Conservation (phyloP, 176 grass and related monocot genomes). For the Oryza longistaminata region DNA sequence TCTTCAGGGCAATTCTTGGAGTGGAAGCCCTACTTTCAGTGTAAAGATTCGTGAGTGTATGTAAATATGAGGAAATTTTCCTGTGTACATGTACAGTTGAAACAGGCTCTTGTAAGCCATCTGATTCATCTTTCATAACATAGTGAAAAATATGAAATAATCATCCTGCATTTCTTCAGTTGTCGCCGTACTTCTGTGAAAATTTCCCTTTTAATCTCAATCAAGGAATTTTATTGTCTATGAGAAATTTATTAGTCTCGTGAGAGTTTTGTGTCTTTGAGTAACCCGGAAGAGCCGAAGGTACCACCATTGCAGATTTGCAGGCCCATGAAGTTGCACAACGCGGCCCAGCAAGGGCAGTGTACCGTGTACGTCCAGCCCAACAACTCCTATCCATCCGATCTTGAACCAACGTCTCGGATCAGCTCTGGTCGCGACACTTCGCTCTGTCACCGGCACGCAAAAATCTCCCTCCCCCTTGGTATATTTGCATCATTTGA, state of each 20-base stretch:
- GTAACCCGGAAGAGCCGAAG: too few species aligned
- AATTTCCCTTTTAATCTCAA: not conserved
- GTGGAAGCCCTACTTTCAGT: slow-evolving; percentile 37
- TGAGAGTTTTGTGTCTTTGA: too few species aligned
- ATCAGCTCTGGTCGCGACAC: not conserved
- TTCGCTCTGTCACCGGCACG: not conserved
- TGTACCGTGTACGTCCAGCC: too few species aligned
- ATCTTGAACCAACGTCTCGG: not conserved
- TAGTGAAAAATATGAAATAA: slow-evolving; percentile 11
- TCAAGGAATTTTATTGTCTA: too few species aligned
- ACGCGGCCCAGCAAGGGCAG: not conserved
- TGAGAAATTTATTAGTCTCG: too few species aligned
- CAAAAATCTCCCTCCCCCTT: slow-evolving; percentile 56
- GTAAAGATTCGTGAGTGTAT: slow-evolving; percentile 26
- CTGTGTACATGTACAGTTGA: slow-evolving; percentile 40
- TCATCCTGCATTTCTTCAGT: not conserved
- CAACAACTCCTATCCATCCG: not conserved
- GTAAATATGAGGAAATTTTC: slow-evolving; percentile 52
- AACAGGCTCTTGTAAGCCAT: slow-evolving; percentile 4
- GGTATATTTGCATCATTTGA: slow-evolving; percentile 81
- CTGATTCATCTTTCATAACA: slow-evolving; percentile 26
- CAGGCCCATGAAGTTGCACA: not conserved
- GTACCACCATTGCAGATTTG: not conserved
- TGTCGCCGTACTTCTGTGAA: not conserved
- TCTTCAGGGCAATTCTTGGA: slow-evolving; percentile 41